A percentile compares a stretch with the other conserved stretches of the same genome.
Conservation (phyloP, 2,329 filamentous ascomycete species). For the Alternaria ethzedia region DNA sequence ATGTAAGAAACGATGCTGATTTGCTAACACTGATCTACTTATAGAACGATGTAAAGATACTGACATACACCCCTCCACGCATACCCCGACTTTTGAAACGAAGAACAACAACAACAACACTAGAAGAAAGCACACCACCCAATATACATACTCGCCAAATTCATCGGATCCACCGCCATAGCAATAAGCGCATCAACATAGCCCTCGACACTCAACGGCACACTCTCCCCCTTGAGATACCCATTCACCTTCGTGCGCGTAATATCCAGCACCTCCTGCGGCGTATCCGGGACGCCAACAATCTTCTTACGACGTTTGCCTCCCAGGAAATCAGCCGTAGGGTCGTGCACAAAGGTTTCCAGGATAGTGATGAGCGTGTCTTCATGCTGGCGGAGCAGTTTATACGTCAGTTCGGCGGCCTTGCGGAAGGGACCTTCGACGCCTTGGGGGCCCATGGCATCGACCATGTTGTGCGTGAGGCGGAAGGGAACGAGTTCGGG, state of each 20-base stretch:
- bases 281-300: constrained; percentile 67
- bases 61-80: neutral
- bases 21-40: no score
- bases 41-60: no score
- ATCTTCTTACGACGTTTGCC: constrained; percentile 67
- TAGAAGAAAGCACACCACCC: constrained; percentile 82
- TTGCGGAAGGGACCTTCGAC: constrained; percentile 91
- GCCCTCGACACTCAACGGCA: constrained; percentile 92
- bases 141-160: constrained; percentile 94
- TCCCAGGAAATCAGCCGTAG: constrained; percentile 86
- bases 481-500: constrained; percentile 96
- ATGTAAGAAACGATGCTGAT: no score
- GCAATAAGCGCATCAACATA: constrained; percentile 96
- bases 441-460: constrained; percentile 94
- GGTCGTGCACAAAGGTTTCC: constrained; percentile 96
- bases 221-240: constrained; percentile 82
- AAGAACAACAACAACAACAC: neutral
- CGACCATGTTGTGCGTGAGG: constrained; percentile 97
- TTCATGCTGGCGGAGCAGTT: constrained; percentile 85
- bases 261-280: constrained; percentile 83
- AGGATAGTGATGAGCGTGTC: constrained; percentile 97
- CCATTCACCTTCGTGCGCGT: constrained; percentile 88
- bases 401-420: constrained; percentile 86
- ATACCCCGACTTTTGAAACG: neutral
- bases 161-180: constrained; percentile 79